Conservation (phyloP, 2,329 filamentous ascomycete species). For the Arachnomyces sp. region DNA sequence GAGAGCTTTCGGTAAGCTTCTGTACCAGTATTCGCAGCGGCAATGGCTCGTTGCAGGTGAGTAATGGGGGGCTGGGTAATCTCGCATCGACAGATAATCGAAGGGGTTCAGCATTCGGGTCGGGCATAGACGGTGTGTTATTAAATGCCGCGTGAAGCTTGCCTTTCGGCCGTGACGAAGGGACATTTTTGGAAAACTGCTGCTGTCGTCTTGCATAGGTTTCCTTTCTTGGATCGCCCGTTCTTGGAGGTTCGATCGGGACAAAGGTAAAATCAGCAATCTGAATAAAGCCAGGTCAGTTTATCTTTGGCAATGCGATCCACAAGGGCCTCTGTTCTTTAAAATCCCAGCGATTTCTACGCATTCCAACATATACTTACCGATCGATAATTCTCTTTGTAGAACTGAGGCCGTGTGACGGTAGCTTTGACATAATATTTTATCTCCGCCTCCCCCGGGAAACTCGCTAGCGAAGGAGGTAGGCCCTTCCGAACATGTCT, state of each 20-base stretch:
- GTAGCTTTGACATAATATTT: constrained; percentile 95
- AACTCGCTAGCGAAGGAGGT: constrained; percentile 81
- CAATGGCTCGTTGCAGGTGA: constrained; percentile 82
- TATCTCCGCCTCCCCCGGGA: constrained; percentile 81
- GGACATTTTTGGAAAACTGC: constrained; percentile 41
- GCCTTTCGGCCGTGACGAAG: constrained; percentile 39
- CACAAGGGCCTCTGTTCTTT: no score
- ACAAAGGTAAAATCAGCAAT: constrained; percentile 69
- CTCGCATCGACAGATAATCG: constrained; percentile 73
- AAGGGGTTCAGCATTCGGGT: constrained; percentile 33
- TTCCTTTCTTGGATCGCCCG: constrained; percentile 61
- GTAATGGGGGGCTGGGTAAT: constrained; percentile 75
- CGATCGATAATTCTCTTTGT: constrained; percentile 77
- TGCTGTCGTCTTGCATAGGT: constrained; percentile 72
- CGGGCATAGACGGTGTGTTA: constrained; percentile 19
- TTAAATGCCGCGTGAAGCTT: constrained; percentile 52
- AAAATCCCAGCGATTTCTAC: no score
- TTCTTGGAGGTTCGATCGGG: constrained; percentile 82
- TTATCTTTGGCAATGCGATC: constrained; percentile 8
- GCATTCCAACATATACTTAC: constrained; percentile 25
- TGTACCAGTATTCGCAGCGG: constrained; percentile 74
- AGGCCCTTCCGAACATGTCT: constrained; percentile 77
- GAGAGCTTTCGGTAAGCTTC: constrained; percentile 62
- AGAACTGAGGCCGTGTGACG: constrained; percentile 75
- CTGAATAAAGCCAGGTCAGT: constrained; percentile 20